Base-by-base conservation (phyloP, 1,284 basidiomycete genomes). In the Cryptococcus hybrid region DNA sequence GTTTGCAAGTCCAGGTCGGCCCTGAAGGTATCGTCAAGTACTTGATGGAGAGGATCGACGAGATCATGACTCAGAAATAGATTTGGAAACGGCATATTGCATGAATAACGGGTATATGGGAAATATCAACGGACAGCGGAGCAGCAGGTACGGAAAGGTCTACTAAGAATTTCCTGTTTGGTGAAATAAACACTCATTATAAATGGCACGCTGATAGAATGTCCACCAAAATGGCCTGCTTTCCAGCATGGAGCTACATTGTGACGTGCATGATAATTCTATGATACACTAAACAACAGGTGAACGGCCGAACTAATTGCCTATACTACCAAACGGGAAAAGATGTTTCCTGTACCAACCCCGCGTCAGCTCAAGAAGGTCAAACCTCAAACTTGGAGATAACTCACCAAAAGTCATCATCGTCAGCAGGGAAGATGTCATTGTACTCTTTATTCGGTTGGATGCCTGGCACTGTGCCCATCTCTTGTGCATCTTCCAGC, bases 1-100 rank as follows among this genome's bases (percentile, higher is more conserved):
- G 76, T 2, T 52, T 78, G 39, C 76, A 78, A 62, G 72, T 72
- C 40, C 57, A 74, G 55, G 65, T 63, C 7, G 76, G 76, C 1
- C 73, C 75, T 1, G 69, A 75, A 18, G 75, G 72, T 0, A 57
- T 78, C 11, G 65, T 77, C 18, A 55, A 74, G 45, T 75, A 74
- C 49, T 58, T 78, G 30, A 66, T 67, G 62, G 76, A 67, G 55
- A 64, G 64, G 53, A 72, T 78, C 39, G 76, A 76, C 48, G 62
- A 66, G 18, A 72, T 77, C 48, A 70, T 77, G 69, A 52, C 53
- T 9, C 46, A 40, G 39, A 35, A 47, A 45, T 52, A 47, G 36
- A 39, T 30, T 30, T 30, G 4, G 30, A 30, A 30, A 4, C 30
- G 4, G 30, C 4, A 30, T 4, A 30, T 30, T 30, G 30, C 4